Base-by-base conservation (phyloP, 768 basidiomycete genomes). In the Asterophora parasitica region DNA sequence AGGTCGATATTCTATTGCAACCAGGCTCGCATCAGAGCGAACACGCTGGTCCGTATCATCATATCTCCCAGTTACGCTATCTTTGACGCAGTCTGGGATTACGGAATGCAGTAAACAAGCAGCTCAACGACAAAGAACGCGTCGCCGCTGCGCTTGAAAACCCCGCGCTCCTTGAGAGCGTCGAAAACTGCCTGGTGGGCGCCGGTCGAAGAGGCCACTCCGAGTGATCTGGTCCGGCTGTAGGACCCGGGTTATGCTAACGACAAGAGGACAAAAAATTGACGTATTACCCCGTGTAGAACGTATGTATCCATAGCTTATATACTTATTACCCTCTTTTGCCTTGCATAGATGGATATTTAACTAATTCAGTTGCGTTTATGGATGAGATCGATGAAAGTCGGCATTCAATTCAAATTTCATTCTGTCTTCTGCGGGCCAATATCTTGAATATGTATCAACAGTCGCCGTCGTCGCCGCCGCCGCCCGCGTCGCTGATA, bases 81-180 rank as follows among this genome's bases (percentile, higher is more conserved):
- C 31, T 27, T 13, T 48, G 28, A 6, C 3, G 40, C 7, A 2
- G 19, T 44, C 51, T 10, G 23, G 23, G 23, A 3, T 23, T 43
- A 32, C 6, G 10, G 6, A 19, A 13, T 34, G 0, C 54, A 95
- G 96, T 99, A 9, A 99, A 98, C 68, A 97, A 97, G 64, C 96
- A 99, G 60, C 75, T 99, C 28, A 99, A 99, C 59, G 96, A 99
- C 70, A 99, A 99, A 67, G 96, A 99, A 67, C 78, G 96, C 33
- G 96, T 98, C 1, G 93, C 93, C 19, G 96, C 96, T 9, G 96
- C 96, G 1, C 74, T 98, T 40, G 96, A 99, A 66, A 98, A 98
- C 66, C 77, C 82, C 2, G 78, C 85, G 23, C 76, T 99, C 4
- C 63, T 97, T 1, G 85, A 87, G 46, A 90, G 91, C 0, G 81